A percentile compares a stretch with the other conserved stretches of the same genome.
Conservation (phyloP, 2,329 filamentous ascomycete species). For the Trichophyton rubrum region DNA sequence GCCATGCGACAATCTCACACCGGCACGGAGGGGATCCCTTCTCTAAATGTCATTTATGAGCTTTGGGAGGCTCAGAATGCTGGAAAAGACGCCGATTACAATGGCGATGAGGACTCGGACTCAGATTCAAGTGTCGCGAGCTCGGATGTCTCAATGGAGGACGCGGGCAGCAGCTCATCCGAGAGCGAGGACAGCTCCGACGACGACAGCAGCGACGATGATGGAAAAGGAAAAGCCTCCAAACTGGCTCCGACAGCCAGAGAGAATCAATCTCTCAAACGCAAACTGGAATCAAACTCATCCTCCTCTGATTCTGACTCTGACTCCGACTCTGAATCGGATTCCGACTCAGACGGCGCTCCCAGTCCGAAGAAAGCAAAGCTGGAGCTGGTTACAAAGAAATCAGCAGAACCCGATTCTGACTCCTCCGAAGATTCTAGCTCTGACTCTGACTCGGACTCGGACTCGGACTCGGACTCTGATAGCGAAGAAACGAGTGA, state of each 20-base stretch:
- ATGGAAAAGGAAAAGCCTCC: conserved; percentile 14
- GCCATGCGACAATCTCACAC: conserved; percentile 13
- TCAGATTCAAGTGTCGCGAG: conserved; percentile 26
- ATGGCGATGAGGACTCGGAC: conserved; percentile 19
- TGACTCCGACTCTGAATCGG: conserved; percentile 2
- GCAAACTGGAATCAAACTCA: conserved; percentile 42
- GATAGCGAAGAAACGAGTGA: not conserved
- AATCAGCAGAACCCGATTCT: not conserved
- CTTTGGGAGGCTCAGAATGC: conserved; percentile 17
- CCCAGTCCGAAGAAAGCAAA: conserved; percentile 7
- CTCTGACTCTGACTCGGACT: not conserved
- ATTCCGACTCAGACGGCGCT: conserved; percentile 3
- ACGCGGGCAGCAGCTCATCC: conserved; percentile 27
- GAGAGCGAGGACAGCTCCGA: conserved; percentile 38
- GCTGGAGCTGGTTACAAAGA: not conserved
- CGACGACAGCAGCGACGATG: conserved; percentile 34
- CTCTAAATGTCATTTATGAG: conserved; percentile 31
- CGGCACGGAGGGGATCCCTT: conserved; percentile 19
- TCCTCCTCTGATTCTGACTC: conserved; percentile 13
- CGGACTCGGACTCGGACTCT: not conserved
- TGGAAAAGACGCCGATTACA: conserved; percentile 18
- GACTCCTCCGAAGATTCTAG: not conserved
- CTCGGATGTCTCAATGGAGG: conserved; percentile 31
- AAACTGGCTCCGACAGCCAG: conserved; percentile 19
- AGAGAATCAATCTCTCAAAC: conserved; percentile 34